Percentiles rank a stretch among this genome's conserved stretches.
Evolutionary conservation across 768 basidiomycete genomes (phyloP).

Genomic region (Suillus subalutaceus): DNA sequence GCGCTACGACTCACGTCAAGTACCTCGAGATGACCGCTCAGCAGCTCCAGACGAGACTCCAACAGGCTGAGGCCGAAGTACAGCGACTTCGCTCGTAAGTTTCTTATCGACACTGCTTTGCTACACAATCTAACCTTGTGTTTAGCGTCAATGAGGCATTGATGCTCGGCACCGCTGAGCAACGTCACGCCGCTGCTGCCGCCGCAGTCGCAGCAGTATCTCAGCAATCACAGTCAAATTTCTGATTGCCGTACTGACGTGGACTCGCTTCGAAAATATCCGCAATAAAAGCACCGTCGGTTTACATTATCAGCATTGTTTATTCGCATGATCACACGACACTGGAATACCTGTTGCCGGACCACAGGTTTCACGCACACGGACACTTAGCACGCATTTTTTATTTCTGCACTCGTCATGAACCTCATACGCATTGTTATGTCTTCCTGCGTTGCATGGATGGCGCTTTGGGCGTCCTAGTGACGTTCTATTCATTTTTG

Average conservation of each 20-base stretch:
- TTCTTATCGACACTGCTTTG: constrained; percentile 2
- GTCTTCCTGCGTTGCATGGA: constrained; percentile 26
- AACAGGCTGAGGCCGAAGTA: constrained; percentile 80
- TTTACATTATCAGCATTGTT: constrained; percentile 40
- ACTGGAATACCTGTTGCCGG: constrained; percentile 57
- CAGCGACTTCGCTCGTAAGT: constrained; percentile 69
- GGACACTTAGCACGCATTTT: constrained; percentile 43
- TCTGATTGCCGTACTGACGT: constrained; percentile 44
- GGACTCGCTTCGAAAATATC: constrained; percentile 16
- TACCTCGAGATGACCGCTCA: constrained; percentile 81
- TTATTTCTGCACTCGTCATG: constrained; percentile 48
- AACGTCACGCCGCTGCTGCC: constrained; percentile 61
- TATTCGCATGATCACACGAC: constrained; percentile 40
- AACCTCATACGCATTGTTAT: constrained; percentile 28
- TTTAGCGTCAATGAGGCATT: constrained; percentile 81
- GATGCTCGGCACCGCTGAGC: constrained; percentile 83
- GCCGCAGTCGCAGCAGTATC: constrained; percentile 58
- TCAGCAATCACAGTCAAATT: constrained; percentile 41
- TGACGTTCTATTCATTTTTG: constrained; percentile 26
- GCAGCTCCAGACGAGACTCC: constrained; percentile 74
- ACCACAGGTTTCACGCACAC: constrained; percentile 57
- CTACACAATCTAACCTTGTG: constrained; percentile 2
- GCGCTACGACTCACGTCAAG: constrained; percentile 86
- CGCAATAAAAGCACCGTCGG: constrained; percentile 32
- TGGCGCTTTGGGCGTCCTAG: constrained; percentile 20